Base-by-base conservation (phyloP, 1,284 basidiomycete species). In the Rhodotorula sp. region DNA sequence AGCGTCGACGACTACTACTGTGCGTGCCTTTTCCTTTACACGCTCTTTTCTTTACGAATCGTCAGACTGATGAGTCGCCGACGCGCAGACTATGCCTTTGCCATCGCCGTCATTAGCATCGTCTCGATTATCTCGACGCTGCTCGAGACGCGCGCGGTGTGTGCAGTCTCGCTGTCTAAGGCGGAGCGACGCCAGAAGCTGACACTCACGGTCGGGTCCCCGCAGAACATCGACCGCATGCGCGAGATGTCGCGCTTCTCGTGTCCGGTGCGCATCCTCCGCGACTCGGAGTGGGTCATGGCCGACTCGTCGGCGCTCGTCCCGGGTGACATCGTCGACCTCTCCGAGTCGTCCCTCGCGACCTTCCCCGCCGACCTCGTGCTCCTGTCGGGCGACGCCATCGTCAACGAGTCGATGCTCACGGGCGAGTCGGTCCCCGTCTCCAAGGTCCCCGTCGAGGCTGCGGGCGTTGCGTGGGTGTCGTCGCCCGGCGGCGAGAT, bases 361-460 rank as follows among this genome's bases (percentile, higher is more conserved):
- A 83, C 90, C 46, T 87, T 99, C 75, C 97, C 97, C 1, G 92
- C 93, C 19, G 97, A 99, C 81, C 87, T 96, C 74, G 88, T 97
- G 76, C 86, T 98, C 23, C 87, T 99, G 45, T 92, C 91, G 10
- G 96, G 97, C 8, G 97, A 98, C 80, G 93, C 93, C 0, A 97
- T 99, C 74, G 91, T 98, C 68, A 98, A 99, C 81, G 97, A 99
- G 83, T 96, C 93, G 74, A 98, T 98, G 96, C 87, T 99, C 23
- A 97, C 94, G 0, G 94, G 94, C 16, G 95, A 97, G 82, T 95
- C 92, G 77, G 91, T 97, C 0, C 95, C 94, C 0, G 92, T 97
- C 67, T 91, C 90, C 80, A 97, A 97, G 81, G 82, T 86, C 41
- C 90, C 93, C 0, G 85, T 90, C 66, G 75, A 78, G 55, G 58